These are phyloP conservation scores for Arachis stenosperma DNA, from an alignment of 306 rosid species.

Conservation along the genomic window DNA sequence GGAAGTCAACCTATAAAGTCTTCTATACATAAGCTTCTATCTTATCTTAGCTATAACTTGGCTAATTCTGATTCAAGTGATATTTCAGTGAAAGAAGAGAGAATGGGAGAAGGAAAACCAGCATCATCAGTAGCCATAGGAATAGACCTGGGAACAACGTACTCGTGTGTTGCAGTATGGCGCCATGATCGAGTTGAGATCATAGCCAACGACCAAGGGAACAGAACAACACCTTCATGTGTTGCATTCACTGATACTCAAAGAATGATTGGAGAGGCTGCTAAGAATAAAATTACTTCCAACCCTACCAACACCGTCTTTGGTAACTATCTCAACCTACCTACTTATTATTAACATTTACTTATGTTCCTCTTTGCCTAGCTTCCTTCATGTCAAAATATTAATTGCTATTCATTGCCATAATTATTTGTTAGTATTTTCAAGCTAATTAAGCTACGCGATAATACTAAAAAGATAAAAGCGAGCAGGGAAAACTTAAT, in stretches of 20 bases:
- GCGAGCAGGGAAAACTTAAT: no score
- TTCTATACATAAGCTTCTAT: no score
- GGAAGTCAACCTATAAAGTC: no score
- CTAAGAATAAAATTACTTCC: constrained; percentile 56
- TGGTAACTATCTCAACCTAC: constrained; percentile 31
- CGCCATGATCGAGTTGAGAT: constrained; percentile 54
- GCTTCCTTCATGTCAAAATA: no score
- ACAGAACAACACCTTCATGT: constrained; percentile 59
- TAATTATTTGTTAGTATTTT: no score
- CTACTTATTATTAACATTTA: no score
- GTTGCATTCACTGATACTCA: constrained; percentile 53
- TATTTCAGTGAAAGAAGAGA: not conserved
- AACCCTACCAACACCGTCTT: constrained; percentile 58
- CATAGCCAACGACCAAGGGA: constrained; percentile 63
- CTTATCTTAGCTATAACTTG: no score
- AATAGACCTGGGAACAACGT: constrained; percentile 23
- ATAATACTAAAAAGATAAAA: no score
- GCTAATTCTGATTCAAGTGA: not conserved
- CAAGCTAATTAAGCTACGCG: no score
- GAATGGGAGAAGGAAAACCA: not conserved
- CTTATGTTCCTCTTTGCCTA: no score
- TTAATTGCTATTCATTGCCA: no score
- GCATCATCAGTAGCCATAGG: not conserved
- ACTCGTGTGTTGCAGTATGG: constrained; percentile 60
- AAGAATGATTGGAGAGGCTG: constrained; percentile 61